Conservation (phyloP, 768 basidiomycete genomes). For the Agaricus subrufescens region DNA sequence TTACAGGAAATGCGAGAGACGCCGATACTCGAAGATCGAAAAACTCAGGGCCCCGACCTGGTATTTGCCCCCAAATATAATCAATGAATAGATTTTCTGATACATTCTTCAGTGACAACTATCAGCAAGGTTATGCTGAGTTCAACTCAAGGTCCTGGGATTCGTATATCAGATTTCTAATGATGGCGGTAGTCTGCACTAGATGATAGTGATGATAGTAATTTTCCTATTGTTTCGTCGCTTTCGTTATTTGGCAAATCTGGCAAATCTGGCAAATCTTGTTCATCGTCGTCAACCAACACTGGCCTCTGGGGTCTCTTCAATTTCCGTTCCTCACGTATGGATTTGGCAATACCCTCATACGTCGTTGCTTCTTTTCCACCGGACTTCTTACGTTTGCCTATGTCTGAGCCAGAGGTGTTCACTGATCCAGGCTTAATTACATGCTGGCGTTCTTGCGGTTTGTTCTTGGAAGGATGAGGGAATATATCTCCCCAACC, state of each 20-base stretch:
- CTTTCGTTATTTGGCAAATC: too few relatives aligned
- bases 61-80: constrained; percentile 20
- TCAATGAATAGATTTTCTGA: constrained; percentile 5
- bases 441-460: constrained; percentile 48
- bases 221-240: too few relatives aligned
- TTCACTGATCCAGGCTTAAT: not conserved
- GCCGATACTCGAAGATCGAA: constrained; percentile 35
- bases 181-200: too few relatives aligned
- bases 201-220: too few relatives aligned
- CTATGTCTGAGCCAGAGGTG: constrained; percentile 36
- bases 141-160: constrained; percentile 84
- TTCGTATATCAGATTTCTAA: constrained; percentile 76
- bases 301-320: constrained; percentile 12
- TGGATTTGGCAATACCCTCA: constrained; percentile 18
- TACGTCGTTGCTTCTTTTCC: constrained; percentile 18
- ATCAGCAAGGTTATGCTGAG: constrained; percentile 83
- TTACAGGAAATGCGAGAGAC: constrained; percentile 65
- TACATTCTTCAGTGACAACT: constrained; percentile 48
- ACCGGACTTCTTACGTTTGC: constrained; percentile 35
- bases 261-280: too few relatives aligned
- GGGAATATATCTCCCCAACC: constrained; percentile 96
- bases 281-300: not conserved
- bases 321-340: constrained; percentile 20
- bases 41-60: constrained; percentile 42
- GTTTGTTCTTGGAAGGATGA: constrained; percentile 74